Evolutionary conservation across 1,284 basidiomycete species (phyloP), one percentile per base, ranked within the genome.

Genomic region (Fistulinella staudtii): DNA sequence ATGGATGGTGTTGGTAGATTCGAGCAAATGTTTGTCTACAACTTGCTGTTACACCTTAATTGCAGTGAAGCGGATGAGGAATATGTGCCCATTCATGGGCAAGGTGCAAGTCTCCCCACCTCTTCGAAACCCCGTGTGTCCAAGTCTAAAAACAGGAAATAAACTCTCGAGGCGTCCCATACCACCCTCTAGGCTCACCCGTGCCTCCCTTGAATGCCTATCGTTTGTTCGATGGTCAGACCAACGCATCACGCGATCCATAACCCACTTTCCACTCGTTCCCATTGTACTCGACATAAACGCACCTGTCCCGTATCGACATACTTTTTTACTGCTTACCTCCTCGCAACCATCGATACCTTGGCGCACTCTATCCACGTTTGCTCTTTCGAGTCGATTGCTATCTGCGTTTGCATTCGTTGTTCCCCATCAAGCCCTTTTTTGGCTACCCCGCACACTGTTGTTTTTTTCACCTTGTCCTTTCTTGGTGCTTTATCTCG

Each of bases 1-100:
- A 41, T 45, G 54, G 33, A 52, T 15, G 20, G 27, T 18, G 35
- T 22, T 35, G 38, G 22, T 39, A 88, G 87, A 58, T 92, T 86
- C 58, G 91, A 94, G 62, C 86, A 92, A 60, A 79, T 82, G 47
- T 93, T 94, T 58, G 85, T 93, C 3, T 81, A 89, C 56, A 85
- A 92, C 57, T 72, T 94, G 20, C 68, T 94, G 13, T 68, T 89
- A 24, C 79, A 93, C 63, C 79, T 93, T 45, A 82, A 81, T 54
- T 89, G 88, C 53, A 71, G 74, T 44, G 77, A 80, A 48, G 68
- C 88, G 17, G 91, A 93, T 60, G 70, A 77, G 2, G 78, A 83
- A 49, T 93, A 89, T 58, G 70, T 75, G 22, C 89, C 89, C 20
- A 67, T 73, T n/a, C 87, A 91, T 58, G 88, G 88, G 5, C 73